Percentiles rank a stretch among this genome's conserved stretches.
Evolutionary conservation across 2,329 filamentous ascomycete species (phyloP).

Genomic region (Polytolypa hystricis): DNA sequence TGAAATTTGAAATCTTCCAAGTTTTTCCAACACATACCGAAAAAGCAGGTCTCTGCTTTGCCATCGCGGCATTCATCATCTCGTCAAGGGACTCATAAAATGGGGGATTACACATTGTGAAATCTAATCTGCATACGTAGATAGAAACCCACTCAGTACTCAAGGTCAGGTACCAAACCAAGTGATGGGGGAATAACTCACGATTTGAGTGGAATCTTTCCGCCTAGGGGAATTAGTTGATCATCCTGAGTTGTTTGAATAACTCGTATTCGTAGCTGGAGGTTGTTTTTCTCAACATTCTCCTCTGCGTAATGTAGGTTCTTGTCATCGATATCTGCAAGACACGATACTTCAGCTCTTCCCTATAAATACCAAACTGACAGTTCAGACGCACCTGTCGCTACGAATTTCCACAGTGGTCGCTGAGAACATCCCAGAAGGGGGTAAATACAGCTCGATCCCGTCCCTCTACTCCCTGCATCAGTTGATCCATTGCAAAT

Average conservation of each 20-base stretch:
- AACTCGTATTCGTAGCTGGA: constrained; percentile 55
- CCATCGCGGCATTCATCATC: constrained; percentile 51
- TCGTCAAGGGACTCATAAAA: constrained; percentile 74
- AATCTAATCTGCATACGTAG: constrained; percentile 51
- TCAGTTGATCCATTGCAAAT: neutral
- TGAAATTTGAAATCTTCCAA: too few relatives aligned
- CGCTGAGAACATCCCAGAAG: constrained; percentile 63
- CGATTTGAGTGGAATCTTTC: constrained; percentile 20
- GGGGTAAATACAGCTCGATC: constrained; percentile 84
- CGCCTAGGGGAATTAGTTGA: constrained; percentile 53
- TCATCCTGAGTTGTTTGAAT: constrained; percentile 43
- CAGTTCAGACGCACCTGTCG: constrained; percentile 41
- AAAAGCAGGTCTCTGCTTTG: constrained; percentile 57
- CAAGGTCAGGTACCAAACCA: too few relatives aligned
- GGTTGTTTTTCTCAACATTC: constrained; percentile 57
- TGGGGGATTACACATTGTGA: constrained; percentile 88
- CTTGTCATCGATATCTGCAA: constrained; percentile 60
- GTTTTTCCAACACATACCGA: constrained; percentile 45
- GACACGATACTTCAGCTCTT: neutral
- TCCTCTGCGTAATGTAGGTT: constrained; percentile 54
- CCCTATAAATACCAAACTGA: neutral
- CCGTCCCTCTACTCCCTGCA: constrained; percentile 56
- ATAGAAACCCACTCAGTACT: too few relatives aligned
- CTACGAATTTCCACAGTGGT: constrained; percentile 59
- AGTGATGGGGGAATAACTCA: too few relatives aligned